Evolutionary conservation across 169 alveolate genomes (phyloP).

Genomic region (Eimeria maxima): DNA sequence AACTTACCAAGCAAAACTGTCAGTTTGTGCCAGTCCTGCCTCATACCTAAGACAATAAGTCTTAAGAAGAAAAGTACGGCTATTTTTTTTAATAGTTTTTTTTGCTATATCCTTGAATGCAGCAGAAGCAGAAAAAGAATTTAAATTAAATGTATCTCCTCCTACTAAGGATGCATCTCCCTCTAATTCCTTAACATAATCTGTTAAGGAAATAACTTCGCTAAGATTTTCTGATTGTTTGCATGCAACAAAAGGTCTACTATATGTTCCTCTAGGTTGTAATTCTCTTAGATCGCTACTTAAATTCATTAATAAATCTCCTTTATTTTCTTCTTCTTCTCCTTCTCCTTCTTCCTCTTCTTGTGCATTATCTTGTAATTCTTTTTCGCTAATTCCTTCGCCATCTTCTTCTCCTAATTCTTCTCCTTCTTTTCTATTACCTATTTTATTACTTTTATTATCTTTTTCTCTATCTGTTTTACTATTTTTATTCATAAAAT

Average conservation of each 20-base stretch:
- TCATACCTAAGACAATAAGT: conserved; percentile 91
- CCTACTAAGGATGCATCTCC: conserved; percentile 88
- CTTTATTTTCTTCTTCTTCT: too few relatives aligned
- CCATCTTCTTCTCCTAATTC: too few relatives aligned
- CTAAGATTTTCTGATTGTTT: conserved; percentile 89
- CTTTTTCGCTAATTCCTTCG: too few relatives aligned
- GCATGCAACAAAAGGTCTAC: conserved; percentile 91
- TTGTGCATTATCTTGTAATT: too few relatives aligned
- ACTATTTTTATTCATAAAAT: too few relatives aligned
- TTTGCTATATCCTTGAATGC: conserved; percentile 89
- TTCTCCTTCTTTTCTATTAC: too few relatives aligned
- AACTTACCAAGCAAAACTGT: conserved; percentile 65
- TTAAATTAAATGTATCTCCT: conserved; percentile 86
- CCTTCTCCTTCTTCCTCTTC: too few relatives aligned
- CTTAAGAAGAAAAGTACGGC: conserved; percentile 88
- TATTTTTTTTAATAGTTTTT: conserved; percentile 84
- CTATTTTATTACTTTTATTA: too few relatives aligned
- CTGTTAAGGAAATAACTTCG: conserved; percentile 85
- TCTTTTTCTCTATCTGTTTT: too few relatives aligned
- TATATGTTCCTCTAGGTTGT: conserved; percentile 91
- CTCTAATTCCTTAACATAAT: conserved; percentile 88
- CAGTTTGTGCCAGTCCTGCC: conserved; percentile 87
- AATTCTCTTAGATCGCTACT: conserved; percentile 85
- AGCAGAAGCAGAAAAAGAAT: conserved; percentile 90
- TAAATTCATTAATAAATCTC: too few relatives aligned